Evolutionary conservation across 2,329 filamentous ascomycete genomes (phyloP), one percentile per base, ranked within the genome.

Genomic region (Beauveria sp.): DNA sequence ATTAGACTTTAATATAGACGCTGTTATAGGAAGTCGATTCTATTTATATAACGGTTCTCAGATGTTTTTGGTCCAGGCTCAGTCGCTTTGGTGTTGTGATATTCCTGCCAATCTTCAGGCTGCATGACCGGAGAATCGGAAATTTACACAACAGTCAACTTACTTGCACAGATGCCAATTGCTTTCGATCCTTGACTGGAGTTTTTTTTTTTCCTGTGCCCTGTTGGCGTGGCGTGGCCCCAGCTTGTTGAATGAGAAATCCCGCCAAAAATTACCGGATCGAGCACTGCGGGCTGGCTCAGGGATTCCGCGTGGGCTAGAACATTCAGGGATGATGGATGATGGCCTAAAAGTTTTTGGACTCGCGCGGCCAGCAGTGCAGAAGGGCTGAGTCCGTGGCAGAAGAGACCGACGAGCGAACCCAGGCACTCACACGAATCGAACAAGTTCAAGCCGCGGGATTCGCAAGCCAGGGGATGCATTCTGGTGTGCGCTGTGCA

Each of bases 221-320:
- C 30, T 14, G 24, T n/a, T 37, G 14, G 53, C 16, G 24, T 40
- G 48, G 10, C 12, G 26, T 47, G 48, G 48, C 37, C 40, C 56
- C 48, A 53, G 56, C 48, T 59, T 24, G 24, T 28, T n/a, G n/a
- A 53, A 44, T 28, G 5, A 5, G 30, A 34, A 14, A 14, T 5
- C 10, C 58, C 58, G 58, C 43, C 58, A 60, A 60, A 60, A 60
- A 60, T 60, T 60, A 50, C 58, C 43, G 30, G n/a, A 55, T 60
- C 58, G 51, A 55, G 58, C 56, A 18, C 20, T 44, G 46, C 37
- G 46, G 55, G 55, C 37, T 50, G 22, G 22, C 20, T 12, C 4
- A 50, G 30, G 43, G 30, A 34, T 58, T 51, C 55, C 55, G 55
- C 46, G 46, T 30, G 46, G 24, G 34, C 46, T 43, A 34, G 46